These are phyloP conservation scores for Phytophthora multivora DNA, from an alignment of 352 stramenopile species.

Conservation along the genomic window DNA sequence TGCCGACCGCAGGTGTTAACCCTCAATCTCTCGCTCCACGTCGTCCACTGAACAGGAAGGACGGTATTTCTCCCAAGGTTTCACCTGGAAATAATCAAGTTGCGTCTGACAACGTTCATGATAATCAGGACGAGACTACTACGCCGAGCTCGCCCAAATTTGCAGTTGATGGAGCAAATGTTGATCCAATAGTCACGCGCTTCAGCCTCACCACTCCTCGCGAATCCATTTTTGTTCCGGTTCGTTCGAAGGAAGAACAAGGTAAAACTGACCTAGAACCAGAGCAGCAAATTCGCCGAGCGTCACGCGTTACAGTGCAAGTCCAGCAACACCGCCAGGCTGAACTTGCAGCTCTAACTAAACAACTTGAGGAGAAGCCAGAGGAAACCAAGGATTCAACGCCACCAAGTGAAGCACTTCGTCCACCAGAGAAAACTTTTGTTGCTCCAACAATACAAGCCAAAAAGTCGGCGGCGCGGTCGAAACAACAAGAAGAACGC, in stretches of 20 bases:
- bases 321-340: slow-evolving; percentile 51
- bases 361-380: slow-evolving; percentile 18
- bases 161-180: slow-evolving; percentile 14
- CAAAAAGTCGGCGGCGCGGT: slow-evolving; percentile 12
- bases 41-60: slow-evolving; percentile 14
- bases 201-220: slow-evolving; percentile 41
- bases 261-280: slow-evolving; percentile 1
- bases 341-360: slow-evolving; percentile 40
- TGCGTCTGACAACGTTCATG: neutral
- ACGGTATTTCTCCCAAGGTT: neutral
- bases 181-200: slow-evolving; percentile 15
- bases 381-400: slow-evolving; percentile 5
- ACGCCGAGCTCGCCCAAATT: neutral
- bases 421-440: slow-evolving; percentile 21
- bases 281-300: slow-evolving; percentile 8
- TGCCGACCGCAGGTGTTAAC: slow-evolving; percentile 11
- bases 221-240: slow-evolving; percentile 57
- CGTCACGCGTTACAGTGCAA: slow-evolving; percentile 34
- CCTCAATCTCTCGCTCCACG: slow-evolving; percentile 6
- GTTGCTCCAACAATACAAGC: slow-evolving; percentile 6
- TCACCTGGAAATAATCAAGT: neutral
- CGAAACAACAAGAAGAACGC: slow-evolving; percentile 23
- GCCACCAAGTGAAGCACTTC: slow-evolving; percentile 4
- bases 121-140: slow-evolving; percentile 3
- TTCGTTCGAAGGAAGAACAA: slow-evolving; percentile 18